A percentile compares a stretch with the other conserved stretches of the same genome.
These are phyloP conservation scores for Pseudogymnoascus sp. DNA, from an alignment of 2,329 filamentous ascomycete species.

Conservation along the genomic window DNA sequence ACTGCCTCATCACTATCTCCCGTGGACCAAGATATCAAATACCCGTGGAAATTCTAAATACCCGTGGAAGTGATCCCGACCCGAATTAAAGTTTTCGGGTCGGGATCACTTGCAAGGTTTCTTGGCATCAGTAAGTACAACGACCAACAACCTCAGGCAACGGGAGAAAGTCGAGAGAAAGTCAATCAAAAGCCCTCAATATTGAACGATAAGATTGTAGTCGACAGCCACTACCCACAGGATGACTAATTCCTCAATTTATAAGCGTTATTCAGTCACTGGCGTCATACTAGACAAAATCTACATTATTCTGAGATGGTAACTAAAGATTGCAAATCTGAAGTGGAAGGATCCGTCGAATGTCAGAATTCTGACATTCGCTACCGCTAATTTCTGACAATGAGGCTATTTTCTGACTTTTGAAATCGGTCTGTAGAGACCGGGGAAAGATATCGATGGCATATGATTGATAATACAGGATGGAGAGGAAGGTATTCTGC, in stretches of 20 bases:
- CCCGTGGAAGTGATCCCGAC: too few species aligned
- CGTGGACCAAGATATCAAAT: not conserved
- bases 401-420: slow-evolving; percentile 1
- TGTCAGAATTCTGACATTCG: slow-evolving; percentile 4
- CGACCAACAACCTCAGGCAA: not conserved
- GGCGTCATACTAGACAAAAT: not conserved
- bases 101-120: too few species aligned
- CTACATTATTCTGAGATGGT: not conserved
- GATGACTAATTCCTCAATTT: not conserved
- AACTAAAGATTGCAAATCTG: not conserved
- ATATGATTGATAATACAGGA: not conserved
- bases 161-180: not conserved
- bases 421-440: not conserved
- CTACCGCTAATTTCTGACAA: not conserved
- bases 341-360: not conserved
- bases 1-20: not conserved
- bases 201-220: not conserved
- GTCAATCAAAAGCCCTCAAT: not conserved
- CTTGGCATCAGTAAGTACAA: not conserved
- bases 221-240: not conserved
- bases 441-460: not conserved
- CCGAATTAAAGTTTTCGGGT: not conserved
- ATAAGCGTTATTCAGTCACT: not conserved
- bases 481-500: not conserved
- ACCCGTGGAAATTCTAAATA: too few species aligned